Conservation (phyloP, 140 eudicot genomes). For the Stevia rebaudiana region DNA sequence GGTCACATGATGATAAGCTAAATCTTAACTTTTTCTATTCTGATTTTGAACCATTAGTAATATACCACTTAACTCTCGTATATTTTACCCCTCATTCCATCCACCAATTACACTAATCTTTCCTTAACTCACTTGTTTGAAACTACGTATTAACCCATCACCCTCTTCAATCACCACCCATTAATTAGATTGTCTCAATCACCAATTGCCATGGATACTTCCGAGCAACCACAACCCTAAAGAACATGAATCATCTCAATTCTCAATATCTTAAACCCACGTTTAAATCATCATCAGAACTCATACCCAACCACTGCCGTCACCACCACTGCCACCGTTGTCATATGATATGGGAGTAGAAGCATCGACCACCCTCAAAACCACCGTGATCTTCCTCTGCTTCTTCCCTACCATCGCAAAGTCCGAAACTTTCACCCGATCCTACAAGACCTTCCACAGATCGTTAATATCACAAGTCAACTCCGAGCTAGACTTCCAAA, state of each 20-base stretch:
- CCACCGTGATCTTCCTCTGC: constrained; percentile 19
- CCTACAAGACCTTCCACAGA: constrained; percentile 22
- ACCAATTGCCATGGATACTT: constrained; percentile 17
- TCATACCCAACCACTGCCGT: background rate
- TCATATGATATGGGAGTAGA: constrained; percentile 31
- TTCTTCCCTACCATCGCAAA: constrained; percentile 20
- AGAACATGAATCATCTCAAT: background rate
- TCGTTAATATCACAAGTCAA: background rate
- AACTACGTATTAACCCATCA: too few relatives aligned
- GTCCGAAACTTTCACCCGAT: background rate
- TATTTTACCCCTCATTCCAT: too few relatives aligned
- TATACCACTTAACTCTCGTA: too few relatives aligned
- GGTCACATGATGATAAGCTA: too few relatives aligned
- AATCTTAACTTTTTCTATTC: too few relatives aligned
- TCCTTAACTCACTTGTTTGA: too few relatives aligned
- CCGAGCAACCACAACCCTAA: constrained; percentile 12
- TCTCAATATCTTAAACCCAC: background rate
- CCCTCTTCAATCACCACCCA: too few relatives aligned
- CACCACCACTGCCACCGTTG: background rate
- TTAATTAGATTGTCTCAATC: too few relatives aligned
- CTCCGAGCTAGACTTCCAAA: background rate
- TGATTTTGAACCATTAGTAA: too few relatives aligned
- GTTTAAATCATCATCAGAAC: background rate
- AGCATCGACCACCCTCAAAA: background rate
- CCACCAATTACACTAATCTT: too few relatives aligned